A percentile compares a stretch with the other conserved stretches of the same genome.
phyloP scores from a whole-genome alignment of 495 filamentous ascomycete genomes.

The Aspergillus baeticus region DNA sequence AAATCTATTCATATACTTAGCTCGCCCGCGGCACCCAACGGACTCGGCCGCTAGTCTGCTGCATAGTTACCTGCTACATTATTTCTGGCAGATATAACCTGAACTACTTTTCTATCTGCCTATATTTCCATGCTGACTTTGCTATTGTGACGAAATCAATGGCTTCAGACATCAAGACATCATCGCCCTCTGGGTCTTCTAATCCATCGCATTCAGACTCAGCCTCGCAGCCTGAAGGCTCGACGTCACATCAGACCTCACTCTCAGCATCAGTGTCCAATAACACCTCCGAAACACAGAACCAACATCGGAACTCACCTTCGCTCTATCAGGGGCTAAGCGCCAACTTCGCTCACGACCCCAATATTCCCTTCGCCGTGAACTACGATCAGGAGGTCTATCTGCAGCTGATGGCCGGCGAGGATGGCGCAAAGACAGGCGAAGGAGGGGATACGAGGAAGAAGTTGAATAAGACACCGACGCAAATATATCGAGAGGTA shows the following conservation, averaged over 20 bases:
- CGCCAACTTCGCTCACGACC: constrained; percentile 24
- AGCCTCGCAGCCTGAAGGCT: neutral
- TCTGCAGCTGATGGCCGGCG: constrained; percentile 26
- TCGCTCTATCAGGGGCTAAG: constrained; percentile 12
- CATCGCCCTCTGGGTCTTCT: neutral
- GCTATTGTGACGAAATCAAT: neutral
- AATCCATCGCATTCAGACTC: neutral
- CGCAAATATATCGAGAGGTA: constrained; percentile 32
- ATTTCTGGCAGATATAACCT: too few species aligned
- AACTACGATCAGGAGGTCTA: constrained; percentile 34
- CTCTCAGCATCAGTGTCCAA: neutral
- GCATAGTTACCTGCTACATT: too few species aligned
- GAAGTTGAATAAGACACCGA: constrained; percentile 25
- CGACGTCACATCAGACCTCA: neutral
- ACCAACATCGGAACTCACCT: neutral
- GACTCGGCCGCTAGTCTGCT: too few species aligned
- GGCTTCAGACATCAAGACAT: neutral
- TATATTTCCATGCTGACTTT: too few species aligned
- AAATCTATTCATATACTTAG: too few species aligned
- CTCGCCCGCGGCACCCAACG: too few species aligned
- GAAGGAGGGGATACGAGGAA: neutral
- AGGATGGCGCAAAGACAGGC: neutral
- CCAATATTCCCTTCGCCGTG: constrained; percentile 17
- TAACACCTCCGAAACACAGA: neutral
- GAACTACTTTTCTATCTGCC: too few species aligned